Evolutionary conservation across 2,329 filamentous ascomycete species (phyloP).

Genomic region (Herpotrichia juniperi): DNA sequence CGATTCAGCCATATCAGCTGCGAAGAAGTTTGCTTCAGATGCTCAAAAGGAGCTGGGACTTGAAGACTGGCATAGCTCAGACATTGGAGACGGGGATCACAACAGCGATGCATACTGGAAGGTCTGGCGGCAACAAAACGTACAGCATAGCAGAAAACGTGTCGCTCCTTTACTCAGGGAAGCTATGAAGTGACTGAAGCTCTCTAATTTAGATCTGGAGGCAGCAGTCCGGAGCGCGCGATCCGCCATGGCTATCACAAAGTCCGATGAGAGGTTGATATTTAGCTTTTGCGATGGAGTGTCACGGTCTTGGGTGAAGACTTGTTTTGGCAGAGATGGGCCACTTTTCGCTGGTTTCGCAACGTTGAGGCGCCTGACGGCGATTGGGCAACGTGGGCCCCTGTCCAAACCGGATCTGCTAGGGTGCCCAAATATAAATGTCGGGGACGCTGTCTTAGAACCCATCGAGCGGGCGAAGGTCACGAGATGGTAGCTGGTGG

Average conservation of each 20-base stretch:
- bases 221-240: slow-evolving; percentile 10
- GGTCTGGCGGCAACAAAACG: slow-evolving; percentile 70
- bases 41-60: slow-evolving; percentile 61
- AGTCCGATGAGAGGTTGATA: slow-evolving; percentile 9
- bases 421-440: slow-evolving; percentile 15
- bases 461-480: slow-evolving; percentile 20
- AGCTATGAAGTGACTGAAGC: slow-evolving; percentile 35
- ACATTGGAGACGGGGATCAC: slow-evolving; percentile 49
- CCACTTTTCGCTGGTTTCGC: slow-evolving; percentile 22
- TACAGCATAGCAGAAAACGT: slow-evolving; percentile 66
- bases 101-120: slow-evolving; percentile 52
- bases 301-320: slow-evolving; percentile 14
- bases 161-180: slow-evolving; percentile 65
- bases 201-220: background rate
- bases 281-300: slow-evolving; percentile 15
- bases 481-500: slow-evolving; percentile 11
- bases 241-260: slow-evolving; percentile 8
- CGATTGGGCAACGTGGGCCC: slow-evolving; percentile 31
- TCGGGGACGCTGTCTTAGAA: slow-evolving; percentile 3
- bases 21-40: slow-evolving; percentile 60
- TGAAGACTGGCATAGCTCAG: slow-evolving; percentile 57
- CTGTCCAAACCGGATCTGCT: slow-evolving; percentile 15
- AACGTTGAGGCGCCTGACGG: slow-evolving; percentile 24
- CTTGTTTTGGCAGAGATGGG: slow-evolving; percentile 23
- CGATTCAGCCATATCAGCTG: slow-evolving; percentile 56